Conservation (phyloP, 2,329 filamentous ascomycete genomes). For the Penicillium sclerotigenum region DNA sequence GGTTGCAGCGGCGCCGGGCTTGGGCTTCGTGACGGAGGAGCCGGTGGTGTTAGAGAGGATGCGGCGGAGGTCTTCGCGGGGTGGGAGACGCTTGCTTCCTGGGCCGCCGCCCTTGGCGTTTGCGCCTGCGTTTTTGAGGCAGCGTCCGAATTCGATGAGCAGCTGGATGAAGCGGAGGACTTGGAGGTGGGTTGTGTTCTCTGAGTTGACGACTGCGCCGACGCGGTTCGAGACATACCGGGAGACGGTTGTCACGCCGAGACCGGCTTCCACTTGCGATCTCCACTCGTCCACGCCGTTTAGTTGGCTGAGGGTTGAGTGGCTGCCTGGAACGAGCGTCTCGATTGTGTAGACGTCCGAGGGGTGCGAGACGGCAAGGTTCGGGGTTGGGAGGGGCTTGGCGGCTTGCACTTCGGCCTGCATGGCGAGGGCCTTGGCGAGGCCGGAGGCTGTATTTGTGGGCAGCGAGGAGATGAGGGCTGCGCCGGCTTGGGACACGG, state of each 20-base stretch:
- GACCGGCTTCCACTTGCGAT: constrained; percentile 35
- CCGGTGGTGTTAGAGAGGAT: constrained; percentile 34
- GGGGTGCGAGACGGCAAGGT: constrained; percentile 44
- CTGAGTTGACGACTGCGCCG: constrained; percentile 36
- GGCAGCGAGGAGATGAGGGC: constrained; percentile 46
- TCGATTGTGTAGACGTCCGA: constrained; percentile 47
- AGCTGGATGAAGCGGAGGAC: constrained; percentile 46
- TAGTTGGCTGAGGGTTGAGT: constrained; percentile 42
- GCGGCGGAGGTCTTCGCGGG: constrained; percentile 40
- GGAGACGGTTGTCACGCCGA: constrained; percentile 39
- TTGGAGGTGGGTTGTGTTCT: constrained; percentile 43
- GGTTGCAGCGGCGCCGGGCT: constrained; percentile 18
- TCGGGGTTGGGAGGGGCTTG: constrained; percentile 46
- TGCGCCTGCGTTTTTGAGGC: constrained; percentile 30
- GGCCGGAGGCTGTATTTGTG: constrained; percentile 30
- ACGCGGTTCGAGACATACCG: constrained; percentile 47
- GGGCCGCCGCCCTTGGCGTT: constrained; percentile 27
- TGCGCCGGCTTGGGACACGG: constrained; percentile 40
- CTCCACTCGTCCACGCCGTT: constrained; percentile 45
- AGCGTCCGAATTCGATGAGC: constrained; percentile 43
- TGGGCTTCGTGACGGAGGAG: constrained; percentile 8
- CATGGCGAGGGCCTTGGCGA: constrained; percentile 34
- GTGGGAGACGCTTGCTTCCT: constrained; percentile 41
- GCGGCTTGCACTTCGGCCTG: constrained; percentile 45
- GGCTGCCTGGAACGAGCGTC: constrained; percentile 41